Percentiles rank a stretch among this genome's conserved stretches.
Evolutionary conservation across 306 rosid species (phyloP).

Genomic region (Carpinus viminea): DNA sequence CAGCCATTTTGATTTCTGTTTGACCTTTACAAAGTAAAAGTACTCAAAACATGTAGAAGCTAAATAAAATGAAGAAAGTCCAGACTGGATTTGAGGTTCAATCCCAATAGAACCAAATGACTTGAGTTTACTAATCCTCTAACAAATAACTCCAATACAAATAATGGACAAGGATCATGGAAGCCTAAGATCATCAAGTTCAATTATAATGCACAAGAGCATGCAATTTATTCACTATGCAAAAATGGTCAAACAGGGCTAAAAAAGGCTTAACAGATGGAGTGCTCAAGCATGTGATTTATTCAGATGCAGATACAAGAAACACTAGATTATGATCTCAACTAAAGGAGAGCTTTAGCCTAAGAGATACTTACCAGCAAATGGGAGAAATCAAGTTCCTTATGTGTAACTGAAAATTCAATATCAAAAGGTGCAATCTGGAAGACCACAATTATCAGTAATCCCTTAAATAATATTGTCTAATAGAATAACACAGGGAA

Average conservation of each 20-base stretch:
- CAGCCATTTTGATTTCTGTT: background rate
- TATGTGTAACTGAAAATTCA: slow-evolving; percentile 93
- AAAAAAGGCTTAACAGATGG: slow-evolving; percentile 2
- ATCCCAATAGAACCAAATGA: background rate
- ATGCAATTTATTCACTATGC: background rate
- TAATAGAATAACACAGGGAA: slow-evolving; percentile 19
- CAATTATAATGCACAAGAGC: background rate
- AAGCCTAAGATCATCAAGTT: background rate
- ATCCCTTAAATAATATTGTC: slow-evolving; percentile 19
- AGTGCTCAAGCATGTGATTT: background rate
- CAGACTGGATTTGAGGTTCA: background rate
- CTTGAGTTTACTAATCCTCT: background rate
- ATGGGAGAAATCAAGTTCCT: slow-evolving; percentile 99
- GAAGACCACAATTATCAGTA: slow-evolving; percentile 25
- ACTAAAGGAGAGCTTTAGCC: slow-evolving; percentile 32
- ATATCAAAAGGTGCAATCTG: slow-evolving; percentile 96
- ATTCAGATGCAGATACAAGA: slow-evolving; percentile 15
- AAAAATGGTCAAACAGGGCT: background rate
- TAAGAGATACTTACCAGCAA: slow-evolving; percentile 77
- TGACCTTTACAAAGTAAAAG: background rate
- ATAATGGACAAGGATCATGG: background rate
- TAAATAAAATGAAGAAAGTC: background rate
- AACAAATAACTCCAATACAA: background rate
- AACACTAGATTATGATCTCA: slow-evolving; percentile 2
- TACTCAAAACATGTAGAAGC: background rate